These are phyloP conservation scores for Arthromyces matolae DNA, from an alignment of 768 basidiomycete genomes.

Conservation along the genomic window DNA sequence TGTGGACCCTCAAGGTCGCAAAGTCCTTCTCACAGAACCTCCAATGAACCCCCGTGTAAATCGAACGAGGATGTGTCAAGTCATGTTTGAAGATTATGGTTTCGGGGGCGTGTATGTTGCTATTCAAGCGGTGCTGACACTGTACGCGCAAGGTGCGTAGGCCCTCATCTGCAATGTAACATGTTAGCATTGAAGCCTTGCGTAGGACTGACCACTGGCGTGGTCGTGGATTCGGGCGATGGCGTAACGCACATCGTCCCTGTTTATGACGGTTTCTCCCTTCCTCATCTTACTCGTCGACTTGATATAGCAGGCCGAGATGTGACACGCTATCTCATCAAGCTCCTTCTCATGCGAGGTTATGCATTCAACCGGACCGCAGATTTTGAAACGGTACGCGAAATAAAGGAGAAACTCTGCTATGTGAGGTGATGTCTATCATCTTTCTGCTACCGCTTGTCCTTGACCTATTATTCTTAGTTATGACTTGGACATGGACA, in stretches of 20 bases:
- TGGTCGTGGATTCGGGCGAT: constrained; percentile 98
- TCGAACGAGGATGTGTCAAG: constrained; percentile 89
- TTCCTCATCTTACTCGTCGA: constrained; percentile 91
- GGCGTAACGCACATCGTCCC: constrained; percentile 99
- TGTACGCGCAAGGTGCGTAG: constrained; percentile 92
- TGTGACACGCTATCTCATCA: constrained; percentile 98
- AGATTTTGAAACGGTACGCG: constrained; percentile 97
- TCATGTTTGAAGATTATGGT: constrained; percentile 99
- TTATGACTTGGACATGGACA: constrained; percentile 96
- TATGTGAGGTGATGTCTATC: constrained; percentile 75
- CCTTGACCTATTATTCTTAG: constrained; percentile 33
- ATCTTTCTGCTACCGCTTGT: background rate
- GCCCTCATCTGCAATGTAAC: background rate
- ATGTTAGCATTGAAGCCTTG: too few species aligned
- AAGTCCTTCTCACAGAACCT: constrained; percentile 93
- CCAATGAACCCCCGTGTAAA: constrained; percentile 98
- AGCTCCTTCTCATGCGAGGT: constrained; percentile 99
- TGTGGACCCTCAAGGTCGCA: constrained; percentile 80
- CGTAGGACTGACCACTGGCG: constrained; percentile 96
- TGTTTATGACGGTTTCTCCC: constrained; percentile 94
- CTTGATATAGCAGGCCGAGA: constrained; percentile 98
- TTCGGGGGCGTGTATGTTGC: constrained; percentile 96
- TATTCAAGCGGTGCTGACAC: constrained; percentile 95
- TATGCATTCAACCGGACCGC: constrained; percentile 99
- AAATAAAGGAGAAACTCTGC: constrained; percentile 98